These are phyloP conservation scores for Colletotrichum sp. DNA, from an alignment of 2,329 filamentous ascomycete genomes.

Conservation along the genomic window DNA sequence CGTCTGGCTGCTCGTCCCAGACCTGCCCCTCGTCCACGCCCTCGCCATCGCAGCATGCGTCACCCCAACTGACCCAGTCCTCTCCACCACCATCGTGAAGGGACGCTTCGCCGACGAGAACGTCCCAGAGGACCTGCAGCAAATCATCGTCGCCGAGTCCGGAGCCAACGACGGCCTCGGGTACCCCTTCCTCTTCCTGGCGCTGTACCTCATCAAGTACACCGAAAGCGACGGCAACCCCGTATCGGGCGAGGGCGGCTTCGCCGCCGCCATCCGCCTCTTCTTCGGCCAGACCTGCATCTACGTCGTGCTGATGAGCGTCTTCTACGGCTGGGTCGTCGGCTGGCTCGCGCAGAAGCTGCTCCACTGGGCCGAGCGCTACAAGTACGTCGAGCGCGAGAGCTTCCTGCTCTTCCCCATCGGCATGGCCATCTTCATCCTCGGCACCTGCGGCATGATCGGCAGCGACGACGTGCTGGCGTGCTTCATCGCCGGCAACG, in stretches of 20 bases:
- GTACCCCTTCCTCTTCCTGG: conserved; percentile 87
- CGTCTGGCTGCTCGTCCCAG: conserved; percentile 77
- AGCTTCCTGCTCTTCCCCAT: conserved; percentile 89
- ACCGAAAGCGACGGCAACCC: conserved; percentile 61
- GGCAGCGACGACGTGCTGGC: conserved; percentile 90
- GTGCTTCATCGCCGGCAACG: conserved; percentile 91
- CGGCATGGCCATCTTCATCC: conserved; percentile 83
- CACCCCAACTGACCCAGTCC: conserved; percentile 88
- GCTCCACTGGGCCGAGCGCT: conserved; percentile 83
- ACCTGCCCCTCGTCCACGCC: conserved; percentile 78
- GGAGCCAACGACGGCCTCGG: conserved; percentile 90
- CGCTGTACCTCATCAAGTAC: conserved; percentile 84
- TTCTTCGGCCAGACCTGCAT: conserved; percentile 89
- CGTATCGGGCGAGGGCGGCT: conserved; percentile 57
- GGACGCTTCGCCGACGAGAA: conserved; percentile 93
- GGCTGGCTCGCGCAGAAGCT: conserved; percentile 84
- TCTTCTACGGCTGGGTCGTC: conserved; percentile 77
- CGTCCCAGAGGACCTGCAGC: conserved; percentile 80
- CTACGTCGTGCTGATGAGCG: conserved; percentile 80
- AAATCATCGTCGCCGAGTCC: conserved; percentile 81
- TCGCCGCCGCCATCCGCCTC: conserved; percentile 70
- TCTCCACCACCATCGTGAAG: conserved; percentile 91
- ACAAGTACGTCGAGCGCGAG: conserved; percentile 82
- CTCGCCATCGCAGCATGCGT: conserved; percentile 84
- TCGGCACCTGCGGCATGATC: conserved; percentile 85